These are phyloP conservation scores for Rhodomyrtus tomentosa DNA, from an alignment of 345 rosid species.

Conservation along the genomic window DNA sequence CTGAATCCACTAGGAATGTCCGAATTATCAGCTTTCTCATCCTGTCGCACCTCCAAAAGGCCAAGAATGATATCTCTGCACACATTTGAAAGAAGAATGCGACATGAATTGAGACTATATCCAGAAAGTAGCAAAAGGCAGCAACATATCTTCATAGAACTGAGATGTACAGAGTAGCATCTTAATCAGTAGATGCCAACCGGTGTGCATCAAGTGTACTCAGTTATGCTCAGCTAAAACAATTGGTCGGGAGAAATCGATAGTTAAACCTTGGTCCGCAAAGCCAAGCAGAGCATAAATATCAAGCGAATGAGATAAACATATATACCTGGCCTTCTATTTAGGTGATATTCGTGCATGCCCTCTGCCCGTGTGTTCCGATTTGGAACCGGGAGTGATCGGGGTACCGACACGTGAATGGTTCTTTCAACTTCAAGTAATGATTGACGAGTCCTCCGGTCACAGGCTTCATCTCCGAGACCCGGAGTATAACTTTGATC, in stretches of 20 bases:
- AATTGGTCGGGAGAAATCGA: neutral
- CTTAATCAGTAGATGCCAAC: neutral
- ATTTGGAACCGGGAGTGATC: neutral
- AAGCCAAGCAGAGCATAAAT: neutral
- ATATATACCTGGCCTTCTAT: neutral
- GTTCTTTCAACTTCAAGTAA: neutral
- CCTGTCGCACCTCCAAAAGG: neutral
- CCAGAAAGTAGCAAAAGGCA: neutral
- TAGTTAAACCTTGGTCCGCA: neutral
- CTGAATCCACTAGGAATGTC: neutral
- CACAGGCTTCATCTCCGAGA: neutral
- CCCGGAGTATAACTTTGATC: neutral
- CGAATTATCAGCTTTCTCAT: neutral
- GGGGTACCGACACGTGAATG: too few species aligned
- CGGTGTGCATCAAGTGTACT: neutral
- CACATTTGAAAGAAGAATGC: neutral
- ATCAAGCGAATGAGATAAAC: neutral
- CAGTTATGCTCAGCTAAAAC: neutral
- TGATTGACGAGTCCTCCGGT: neutral
- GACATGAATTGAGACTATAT: neutral
- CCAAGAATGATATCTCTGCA: neutral
- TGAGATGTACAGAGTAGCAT: neutral
- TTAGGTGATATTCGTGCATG: constrained; percentile 3
- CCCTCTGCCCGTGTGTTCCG: too few species aligned
- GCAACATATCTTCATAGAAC: neutral